phyloP scores from a whole-genome alignment of 345 rosid species.

The Triadica sebifera region DNA sequence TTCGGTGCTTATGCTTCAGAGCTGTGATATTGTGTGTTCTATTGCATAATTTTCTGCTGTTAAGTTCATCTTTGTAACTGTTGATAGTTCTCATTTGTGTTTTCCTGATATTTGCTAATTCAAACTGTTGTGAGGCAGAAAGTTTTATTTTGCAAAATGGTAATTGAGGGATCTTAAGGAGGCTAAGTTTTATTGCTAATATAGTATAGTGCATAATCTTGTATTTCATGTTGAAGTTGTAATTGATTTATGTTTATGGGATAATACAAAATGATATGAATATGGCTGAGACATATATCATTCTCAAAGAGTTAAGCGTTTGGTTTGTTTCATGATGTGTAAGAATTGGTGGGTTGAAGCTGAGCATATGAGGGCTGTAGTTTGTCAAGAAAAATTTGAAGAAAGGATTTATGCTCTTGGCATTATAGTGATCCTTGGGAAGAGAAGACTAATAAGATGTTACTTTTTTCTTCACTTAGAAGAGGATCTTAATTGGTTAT shows the following conservation, averaged over 20 bases:
- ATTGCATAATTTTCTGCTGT: not conserved
- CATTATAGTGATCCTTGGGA: no score
- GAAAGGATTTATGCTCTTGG: no score
- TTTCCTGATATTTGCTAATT: not conserved
- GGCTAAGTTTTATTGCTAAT: no score
- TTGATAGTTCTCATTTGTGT: not conserved
- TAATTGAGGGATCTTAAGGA: no score
- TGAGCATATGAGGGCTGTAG: not conserved
- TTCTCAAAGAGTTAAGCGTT: not conserved
- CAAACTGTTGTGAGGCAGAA: not conserved
- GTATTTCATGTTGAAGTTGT: not conserved
- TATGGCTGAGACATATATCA: not conserved
- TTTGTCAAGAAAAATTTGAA: not conserved
- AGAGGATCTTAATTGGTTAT: no score
- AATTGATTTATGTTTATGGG: not conserved
- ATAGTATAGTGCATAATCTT: no score
- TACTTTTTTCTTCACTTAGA: no score
- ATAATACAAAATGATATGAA: not conserved
- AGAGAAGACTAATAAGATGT: no score
- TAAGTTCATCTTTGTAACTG: not conserved
- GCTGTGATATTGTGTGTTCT: not conserved
- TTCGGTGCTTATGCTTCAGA: not conserved
- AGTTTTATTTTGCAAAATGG: not conserved
- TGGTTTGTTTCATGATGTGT: not conserved
- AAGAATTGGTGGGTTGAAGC: not conserved